Evolutionary conservation across 1,139 yeast species (phyloP).

Genomic region (Pneumocystis murina): DNA sequence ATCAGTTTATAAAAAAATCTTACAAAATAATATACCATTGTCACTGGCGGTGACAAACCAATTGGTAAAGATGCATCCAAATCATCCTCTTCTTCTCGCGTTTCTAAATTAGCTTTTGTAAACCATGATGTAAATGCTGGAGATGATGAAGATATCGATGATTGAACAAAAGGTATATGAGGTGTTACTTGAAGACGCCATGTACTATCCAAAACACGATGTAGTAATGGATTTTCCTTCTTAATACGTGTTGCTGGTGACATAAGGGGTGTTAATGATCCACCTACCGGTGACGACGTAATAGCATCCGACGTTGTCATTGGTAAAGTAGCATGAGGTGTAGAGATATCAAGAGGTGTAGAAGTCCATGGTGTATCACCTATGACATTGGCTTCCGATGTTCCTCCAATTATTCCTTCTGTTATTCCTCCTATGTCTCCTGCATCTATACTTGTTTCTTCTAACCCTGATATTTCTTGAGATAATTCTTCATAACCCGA

Average conservation of each 20-base stretch:
- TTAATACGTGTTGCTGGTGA: background rate
- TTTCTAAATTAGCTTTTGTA: background rate
- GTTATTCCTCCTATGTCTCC: background rate
- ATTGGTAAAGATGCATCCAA: background rate
- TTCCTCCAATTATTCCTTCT: background rate
- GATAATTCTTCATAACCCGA: conserved; percentile 38
- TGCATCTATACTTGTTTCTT: background rate
- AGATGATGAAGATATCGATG: background rate
- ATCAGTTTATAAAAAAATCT: background rate
- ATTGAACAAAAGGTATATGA: background rate
- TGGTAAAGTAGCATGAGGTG: conserved; percentile 3
- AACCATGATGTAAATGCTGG: background rate
- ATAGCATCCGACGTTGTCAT: background rate
- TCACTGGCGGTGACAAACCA: background rate
- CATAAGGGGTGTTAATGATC: background rate
- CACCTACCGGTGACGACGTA: background rate
- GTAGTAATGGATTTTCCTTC: conserved; percentile 18
- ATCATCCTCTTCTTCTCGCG: background rate
- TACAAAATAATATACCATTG: background rate
- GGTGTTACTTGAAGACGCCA: conserved; percentile 28
- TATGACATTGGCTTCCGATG: background rate
- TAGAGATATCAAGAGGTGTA: conserved; percentile 9
- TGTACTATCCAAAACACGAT: conserved; percentile 24
- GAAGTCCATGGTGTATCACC: conserved; percentile 13
- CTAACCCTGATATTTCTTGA: background rate